Evolutionary conservation across 2,329 filamentous ascomycete species (phyloP).

Genomic region (Fusarium pilosicola): DNA sequence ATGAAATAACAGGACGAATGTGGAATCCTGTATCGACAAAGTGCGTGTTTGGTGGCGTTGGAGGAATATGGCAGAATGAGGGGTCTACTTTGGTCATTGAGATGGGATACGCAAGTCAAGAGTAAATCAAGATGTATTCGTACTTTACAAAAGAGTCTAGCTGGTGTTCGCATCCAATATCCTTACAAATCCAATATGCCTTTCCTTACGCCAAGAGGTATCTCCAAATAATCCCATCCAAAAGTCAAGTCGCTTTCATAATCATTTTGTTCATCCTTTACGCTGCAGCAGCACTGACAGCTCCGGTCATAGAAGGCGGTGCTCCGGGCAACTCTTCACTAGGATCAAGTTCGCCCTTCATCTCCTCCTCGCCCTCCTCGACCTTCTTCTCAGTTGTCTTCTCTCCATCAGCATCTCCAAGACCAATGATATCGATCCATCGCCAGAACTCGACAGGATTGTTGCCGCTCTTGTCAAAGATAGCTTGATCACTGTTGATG

Average conservation of each 20-base stretch:
- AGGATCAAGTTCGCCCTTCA: constrained; percentile 51
- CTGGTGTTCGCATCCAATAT: background rate
- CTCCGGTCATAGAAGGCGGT: constrained; percentile 3
- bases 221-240: constrained; percentile 13
- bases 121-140: constrained; percentile 11
- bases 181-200: background rate
- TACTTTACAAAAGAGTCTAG: constrained; percentile 5
- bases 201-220: constrained; percentile 34
- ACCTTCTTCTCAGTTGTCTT: constrained; percentile 48
- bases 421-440: constrained; percentile 63
- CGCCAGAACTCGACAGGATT: constrained; percentile 59
- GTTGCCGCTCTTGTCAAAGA: constrained; percentile 57
- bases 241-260: constrained; percentile 32
- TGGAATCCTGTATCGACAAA: constrained; percentile 38
- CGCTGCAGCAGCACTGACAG: constrained; percentile 33
- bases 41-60: constrained; percentile 36
- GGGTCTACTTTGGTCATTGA: constrained; percentile 31
- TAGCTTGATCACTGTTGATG: constrained; percentile 59
- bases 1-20: constrained; percentile 30
- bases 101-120: constrained; percentile 9
- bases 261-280: constrained; percentile 19
- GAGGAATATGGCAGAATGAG: constrained; percentile 36
- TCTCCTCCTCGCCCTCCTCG: constrained; percentile 49
- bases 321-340: constrained; percentile 39
- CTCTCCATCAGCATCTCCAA: constrained; percentile 51